phyloP scores from a whole-genome alignment of 2,329 filamentous ascomycete genomes.

The Pezicula carpinea region DNA sequence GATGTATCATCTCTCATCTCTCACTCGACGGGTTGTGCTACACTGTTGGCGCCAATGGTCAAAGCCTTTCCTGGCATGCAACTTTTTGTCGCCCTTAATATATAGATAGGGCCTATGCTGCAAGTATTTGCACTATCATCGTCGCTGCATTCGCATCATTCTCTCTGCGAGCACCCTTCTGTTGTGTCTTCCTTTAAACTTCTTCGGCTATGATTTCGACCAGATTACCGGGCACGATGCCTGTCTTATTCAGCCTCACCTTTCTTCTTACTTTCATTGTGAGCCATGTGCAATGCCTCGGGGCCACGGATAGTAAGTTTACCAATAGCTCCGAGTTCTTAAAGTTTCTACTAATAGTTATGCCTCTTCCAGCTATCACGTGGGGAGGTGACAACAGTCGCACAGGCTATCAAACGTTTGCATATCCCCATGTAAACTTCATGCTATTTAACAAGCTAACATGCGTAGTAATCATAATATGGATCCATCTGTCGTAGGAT shows the following conservation, averaged over 20 bases:
- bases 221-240: neutral
- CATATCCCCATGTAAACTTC: conserved; percentile 9
- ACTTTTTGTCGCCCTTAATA: neutral
- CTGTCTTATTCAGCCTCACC: neutral
- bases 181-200: too few relatives aligned
- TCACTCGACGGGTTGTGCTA: neutral
- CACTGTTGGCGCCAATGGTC: neutral
- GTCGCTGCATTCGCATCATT: neutral
- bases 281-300: conserved; percentile 21
- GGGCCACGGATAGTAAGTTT: conserved; percentile 37
- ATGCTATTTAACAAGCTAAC: conserved; percentile 8
- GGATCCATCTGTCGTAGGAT: conserved; percentile 53
- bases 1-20: too few relatives aligned
- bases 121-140: neutral
- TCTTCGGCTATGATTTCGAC: neutral
- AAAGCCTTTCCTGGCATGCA: neutral
- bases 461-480: conserved; percentile 51
- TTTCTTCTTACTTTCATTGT: neutral
- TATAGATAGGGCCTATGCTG: neutral
- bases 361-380: conserved; percentile 38
- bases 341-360: too few relatives aligned
- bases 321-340: too few relatives aligned
- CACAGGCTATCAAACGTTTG: conserved; percentile 48
- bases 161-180: neutral
- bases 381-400: conserved; percentile 54